Percentiles rank a stretch among this genome's conserved stretches.
phyloP scores from a whole-genome alignment of 495 filamentous ascomycete genomes.

The Podospora pseudocomata region DNA sequence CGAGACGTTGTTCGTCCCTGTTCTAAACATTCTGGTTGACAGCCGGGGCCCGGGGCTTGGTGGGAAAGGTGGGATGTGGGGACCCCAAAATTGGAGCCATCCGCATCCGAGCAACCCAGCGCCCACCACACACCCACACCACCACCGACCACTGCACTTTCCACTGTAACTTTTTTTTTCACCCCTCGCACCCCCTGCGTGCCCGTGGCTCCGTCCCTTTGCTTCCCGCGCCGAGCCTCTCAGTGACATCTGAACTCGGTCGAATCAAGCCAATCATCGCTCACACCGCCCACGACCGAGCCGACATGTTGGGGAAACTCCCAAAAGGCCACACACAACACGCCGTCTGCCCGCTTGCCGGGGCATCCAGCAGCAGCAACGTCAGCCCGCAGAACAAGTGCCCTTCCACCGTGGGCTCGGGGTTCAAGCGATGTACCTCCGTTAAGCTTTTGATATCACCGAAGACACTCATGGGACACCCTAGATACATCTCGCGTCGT shows the following conservation, averaged over 20 bases:
- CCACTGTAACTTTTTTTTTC: conserved; percentile 6
- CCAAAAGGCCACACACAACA: conserved; percentile 3
- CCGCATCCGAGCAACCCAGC: not conserved
- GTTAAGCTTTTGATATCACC: conserved; percentile 17
- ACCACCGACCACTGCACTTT: not conserved
- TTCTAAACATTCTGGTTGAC: conserved; percentile 1
- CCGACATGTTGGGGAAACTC: conserved; percentile 24
- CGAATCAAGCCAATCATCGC: not conserved
- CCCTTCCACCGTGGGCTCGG: conserved; percentile 13
- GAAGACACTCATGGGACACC: not conserved
- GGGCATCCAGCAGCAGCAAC: conserved; percentile 9
- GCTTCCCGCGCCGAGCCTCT: conserved; percentile 1
- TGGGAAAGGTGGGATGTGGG: conserved; percentile 13
- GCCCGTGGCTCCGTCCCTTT: not conserved
- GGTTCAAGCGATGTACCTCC: conserved; percentile 17
- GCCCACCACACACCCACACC: not conserved
- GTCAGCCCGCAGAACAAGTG: conserved; percentile 26
- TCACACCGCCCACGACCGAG: not conserved
- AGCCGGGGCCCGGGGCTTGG: conserved; percentile 9
- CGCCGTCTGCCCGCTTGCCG: not conserved
- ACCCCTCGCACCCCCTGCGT: not conserved
- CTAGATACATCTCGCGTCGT: not conserved
- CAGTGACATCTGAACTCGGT: conserved; percentile 2
- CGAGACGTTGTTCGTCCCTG: conserved; percentile 15
- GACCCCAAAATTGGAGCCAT: conserved; percentile 17